phyloP scores from a whole-genome alignment of 345 rosid genomes.

The Eucalyptus cloeziana region DNA sequence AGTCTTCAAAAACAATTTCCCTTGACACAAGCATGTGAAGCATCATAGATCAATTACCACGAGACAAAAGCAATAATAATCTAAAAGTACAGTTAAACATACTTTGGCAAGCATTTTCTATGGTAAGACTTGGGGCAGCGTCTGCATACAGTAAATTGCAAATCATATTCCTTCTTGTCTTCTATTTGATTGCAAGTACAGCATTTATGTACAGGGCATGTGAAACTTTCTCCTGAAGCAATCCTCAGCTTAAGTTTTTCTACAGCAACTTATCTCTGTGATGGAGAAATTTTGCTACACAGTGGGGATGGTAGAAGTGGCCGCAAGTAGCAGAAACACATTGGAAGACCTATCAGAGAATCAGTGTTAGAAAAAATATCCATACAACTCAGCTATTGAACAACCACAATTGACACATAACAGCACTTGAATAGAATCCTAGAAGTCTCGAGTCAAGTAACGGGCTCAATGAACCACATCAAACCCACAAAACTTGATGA shows the following conservation, averaged over 20 bases:
- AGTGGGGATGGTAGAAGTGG: constrained; percentile 70
- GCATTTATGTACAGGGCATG: constrained; percentile 85
- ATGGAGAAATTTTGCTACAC: constrained; percentile 51
- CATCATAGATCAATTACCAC: neutral
- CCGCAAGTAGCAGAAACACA: constrained; percentile 89
- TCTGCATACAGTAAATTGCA: constrained; percentile 87
- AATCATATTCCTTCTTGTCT: constrained; percentile 35
- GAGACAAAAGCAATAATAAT: neutral
- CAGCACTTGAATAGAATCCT: neutral
- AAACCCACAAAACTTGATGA: neutral
- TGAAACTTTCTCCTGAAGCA: constrained; percentile 43
- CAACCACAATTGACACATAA: neutral
- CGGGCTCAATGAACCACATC: neutral
- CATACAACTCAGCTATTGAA: neutral
- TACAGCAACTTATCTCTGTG: constrained; percentile 39
- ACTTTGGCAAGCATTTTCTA: constrained; percentile 88
- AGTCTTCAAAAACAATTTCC: constrained; percentile 45
- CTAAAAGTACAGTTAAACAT: neutral
- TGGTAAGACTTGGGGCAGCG: constrained; percentile 94
- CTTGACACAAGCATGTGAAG: constrained; percentile 14
- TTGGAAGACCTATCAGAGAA: constrained; percentile 46
- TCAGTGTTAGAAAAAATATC: neutral
- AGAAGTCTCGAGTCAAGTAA: neutral
- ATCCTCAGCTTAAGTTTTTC: constrained; percentile 43
- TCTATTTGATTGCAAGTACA: constrained; percentile 56